phyloP scores from a whole-genome alignment of 768 basidiomycete species.

The Agrocybe pediades region DNA sequence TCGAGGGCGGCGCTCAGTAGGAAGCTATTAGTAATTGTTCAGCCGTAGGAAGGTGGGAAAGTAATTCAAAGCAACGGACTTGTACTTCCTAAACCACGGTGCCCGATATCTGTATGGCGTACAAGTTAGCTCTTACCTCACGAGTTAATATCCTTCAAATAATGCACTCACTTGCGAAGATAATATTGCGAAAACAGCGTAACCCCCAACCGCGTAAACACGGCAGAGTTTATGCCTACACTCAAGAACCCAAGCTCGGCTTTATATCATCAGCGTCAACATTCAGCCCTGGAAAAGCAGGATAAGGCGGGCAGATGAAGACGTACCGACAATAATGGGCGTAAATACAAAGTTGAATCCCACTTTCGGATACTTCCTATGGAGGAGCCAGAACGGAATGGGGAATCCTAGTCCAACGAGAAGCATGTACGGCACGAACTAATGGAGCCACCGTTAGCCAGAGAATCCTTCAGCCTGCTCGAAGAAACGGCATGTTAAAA shows the following conservation, averaged over 20 bases:
- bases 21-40: slow-evolving; percentile 25
- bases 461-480: slow-evolving; percentile 17
- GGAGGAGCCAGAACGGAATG: slow-evolving; percentile 52
- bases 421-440: slow-evolving; percentile 47
- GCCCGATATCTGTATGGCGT: slow-evolving; percentile 31
- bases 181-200: slow-evolving; percentile 47
- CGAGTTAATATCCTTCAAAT: neutral
- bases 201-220: slow-evolving; percentile 39
- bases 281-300: slow-evolving; percentile 24
- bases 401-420: slow-evolving; percentile 50
- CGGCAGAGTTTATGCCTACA: slow-evolving; percentile 53
- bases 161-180: slow-evolving; percentile 27
- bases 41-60: neutral
- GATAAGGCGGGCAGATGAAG: neutral
- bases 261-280: neutral
- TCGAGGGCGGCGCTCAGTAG: slow-evolving; percentile 50
- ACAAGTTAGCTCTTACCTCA: neutral
- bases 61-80: slow-evolving; percentile 11
- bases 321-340: slow-evolving; percentile 34
- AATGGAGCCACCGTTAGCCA: neutral
- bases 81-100: slow-evolving; percentile 49
- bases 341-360: slow-evolving; percentile 48
- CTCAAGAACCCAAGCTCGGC: slow-evolving; percentile 41
- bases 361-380: slow-evolving; percentile 46
- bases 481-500: neutral